These are phyloP conservation scores for Talaromyces islandicus DNA, from an alignment of 2,329 filamentous ascomycete genomes.

Conservation along the genomic window DNA sequence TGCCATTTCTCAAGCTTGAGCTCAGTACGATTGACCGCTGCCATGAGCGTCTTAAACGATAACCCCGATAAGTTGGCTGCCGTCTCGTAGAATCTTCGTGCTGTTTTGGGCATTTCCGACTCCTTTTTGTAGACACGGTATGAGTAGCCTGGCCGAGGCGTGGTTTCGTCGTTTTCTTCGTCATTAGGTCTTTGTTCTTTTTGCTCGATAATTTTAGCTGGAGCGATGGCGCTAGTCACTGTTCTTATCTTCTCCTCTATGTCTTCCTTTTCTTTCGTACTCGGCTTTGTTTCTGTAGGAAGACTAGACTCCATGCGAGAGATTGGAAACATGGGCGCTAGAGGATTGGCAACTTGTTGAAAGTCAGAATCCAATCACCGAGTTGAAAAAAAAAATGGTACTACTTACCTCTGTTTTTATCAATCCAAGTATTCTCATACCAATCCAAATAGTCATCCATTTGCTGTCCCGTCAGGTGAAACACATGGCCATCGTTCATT, in stretches of 20 bases:
- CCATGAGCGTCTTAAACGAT: constrained; percentile 45
- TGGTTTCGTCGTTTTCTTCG: constrained; percentile 11
- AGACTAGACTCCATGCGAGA: constrained; percentile 14
- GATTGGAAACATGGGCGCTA: constrained; percentile 40
- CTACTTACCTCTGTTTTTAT: constrained; percentile 22
- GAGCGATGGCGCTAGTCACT: constrained; percentile 38
- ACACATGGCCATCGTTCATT: constrained; percentile 58
- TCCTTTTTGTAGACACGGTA: constrained; percentile 46
- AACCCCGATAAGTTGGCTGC: constrained; percentile 47
- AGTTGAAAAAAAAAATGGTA: background rate
- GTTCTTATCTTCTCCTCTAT: constrained; percentile 34
- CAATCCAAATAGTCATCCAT: constrained; percentile 75
- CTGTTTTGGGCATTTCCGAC: constrained; percentile 41
- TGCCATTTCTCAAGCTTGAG: constrained; percentile 35
- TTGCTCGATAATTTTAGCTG: constrained; percentile 27
- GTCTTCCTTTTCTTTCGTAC: constrained; percentile 18
- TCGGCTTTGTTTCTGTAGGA: background rate
- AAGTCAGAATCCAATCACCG: background rate
- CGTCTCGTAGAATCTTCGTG: constrained; percentile 45
- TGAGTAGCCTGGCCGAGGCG: constrained; percentile 43
- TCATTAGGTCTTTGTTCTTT: background rate
- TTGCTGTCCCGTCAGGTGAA: constrained; percentile 54
- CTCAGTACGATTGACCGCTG: constrained; percentile 48
- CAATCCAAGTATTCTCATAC: constrained; percentile 62
- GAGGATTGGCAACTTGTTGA: constrained; percentile 18